Base-by-base conservation (phyloP, 129 eudicot genomes). In the Artemisia tridentata region DNA sequence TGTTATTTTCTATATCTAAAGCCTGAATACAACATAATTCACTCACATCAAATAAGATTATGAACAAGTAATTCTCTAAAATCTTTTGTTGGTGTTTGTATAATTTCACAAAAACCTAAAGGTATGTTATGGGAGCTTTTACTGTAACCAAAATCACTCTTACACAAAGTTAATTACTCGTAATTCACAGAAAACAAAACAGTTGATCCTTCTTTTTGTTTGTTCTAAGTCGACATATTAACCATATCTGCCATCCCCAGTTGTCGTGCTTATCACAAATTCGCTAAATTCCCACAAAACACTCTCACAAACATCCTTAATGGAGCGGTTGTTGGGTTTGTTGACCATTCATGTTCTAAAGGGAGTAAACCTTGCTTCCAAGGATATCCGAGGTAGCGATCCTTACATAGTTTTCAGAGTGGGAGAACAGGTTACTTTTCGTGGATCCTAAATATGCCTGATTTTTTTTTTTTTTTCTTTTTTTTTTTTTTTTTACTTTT, bases 261-360 rank as follows among this genome's bases (percentile, higher is more conserved):
- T 64, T 63, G 56, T 38, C 56, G 14, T 25, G n/a, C 23, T 65
- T 18, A 23, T 74, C 71, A 63, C 65, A 74, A 65, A 53, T 59
- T 7, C 27, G 59, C 34, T 56, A 7, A 34, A 38, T 2, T 38
- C 20, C 25, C 46, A 59, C 11, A 72, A 60, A 72, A 23, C 67
- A 43, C 29, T 0, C 19, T 10, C 57, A 59, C 60, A 5, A 0
- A 67, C 60, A 21, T 14, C n/a, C 25, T 60, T 2, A 11, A 74
- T 75, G 79, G 79, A 75, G 13, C 72, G 20, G 18, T 55, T 75
- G 59, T 58, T 75, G 69, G 80, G 80, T 48, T 68, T 76, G 52
- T 31, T 76, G 62, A 76, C 48, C 51, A 61, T 75, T 68, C 69
- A 50, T 20, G 74, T 76, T 0, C 55, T 23, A 0, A 76, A 68